A percentile compares a stretch with the other conserved stretches of the same genome.
Evolutionary conservation across 148 eudicot genomes (phyloP).

Genomic region (Vaccinium myrtillus): DNA sequence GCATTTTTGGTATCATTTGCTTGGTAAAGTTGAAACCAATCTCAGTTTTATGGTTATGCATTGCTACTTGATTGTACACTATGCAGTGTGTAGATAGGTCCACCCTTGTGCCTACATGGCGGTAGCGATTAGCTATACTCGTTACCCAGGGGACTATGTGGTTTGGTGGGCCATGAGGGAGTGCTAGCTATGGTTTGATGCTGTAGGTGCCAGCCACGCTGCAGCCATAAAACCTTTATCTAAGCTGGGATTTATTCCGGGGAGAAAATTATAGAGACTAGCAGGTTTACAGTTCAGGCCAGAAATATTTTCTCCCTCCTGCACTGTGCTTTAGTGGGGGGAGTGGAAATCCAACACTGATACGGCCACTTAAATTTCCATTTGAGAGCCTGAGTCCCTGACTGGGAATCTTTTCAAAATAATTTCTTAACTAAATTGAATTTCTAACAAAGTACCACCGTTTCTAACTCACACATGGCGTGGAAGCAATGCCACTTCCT

Average conservation of each 20-base stretch:
- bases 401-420: not conserved
- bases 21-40: not conserved
- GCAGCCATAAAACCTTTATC: no score
- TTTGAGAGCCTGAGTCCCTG: not conserved
- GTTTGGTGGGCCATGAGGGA: no score
- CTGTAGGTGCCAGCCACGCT: no score
- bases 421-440: not conserved
- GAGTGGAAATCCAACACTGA: not conserved
- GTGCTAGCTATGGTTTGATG: no score
- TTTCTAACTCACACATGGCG: not conserved
- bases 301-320: no score
- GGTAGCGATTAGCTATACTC: no score
- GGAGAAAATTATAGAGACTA: no score
- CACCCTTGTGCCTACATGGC: no score
- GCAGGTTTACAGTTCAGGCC: no score
- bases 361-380: not conserved
- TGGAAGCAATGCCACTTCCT: not conserved
- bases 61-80: constrained; percentile 5
- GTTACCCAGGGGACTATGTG: no score
- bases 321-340: not conserved
- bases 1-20: not conserved
- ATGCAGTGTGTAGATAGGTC: not conserved
- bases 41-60: not conserved
- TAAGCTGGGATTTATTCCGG: no score
- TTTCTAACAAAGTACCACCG: not conserved